Base-by-base conservation (phyloP, 805 yeast genomes). In the Saccharomycopsis malanga region DNA sequence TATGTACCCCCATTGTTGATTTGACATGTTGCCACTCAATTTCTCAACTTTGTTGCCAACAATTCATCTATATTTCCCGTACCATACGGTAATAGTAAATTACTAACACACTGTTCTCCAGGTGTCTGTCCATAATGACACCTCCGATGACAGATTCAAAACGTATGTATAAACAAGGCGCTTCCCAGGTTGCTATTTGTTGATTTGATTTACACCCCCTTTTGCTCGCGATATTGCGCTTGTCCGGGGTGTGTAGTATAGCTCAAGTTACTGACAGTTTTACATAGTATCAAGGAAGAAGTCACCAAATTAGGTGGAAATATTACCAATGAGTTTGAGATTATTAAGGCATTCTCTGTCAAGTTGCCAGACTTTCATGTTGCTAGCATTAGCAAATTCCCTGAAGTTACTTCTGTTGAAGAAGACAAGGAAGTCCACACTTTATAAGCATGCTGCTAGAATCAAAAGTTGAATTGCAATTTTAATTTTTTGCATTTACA, bases 301-400 rank as follows among this genome's bases (percentile, higher is more conserved):
- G 61, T 80, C 50, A 40, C 59, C 25, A 69, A 73, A 30, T 57
- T 77, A 44, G 87, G 87, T 35, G 87, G 86, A 44, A 69, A 68
- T 45, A 71, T 82, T 59, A 72, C 74, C 42, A 77, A 73, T 53
- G 85, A 81, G 54, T 81, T 72, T 61, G 64, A 71, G 44, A 67
- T 82, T 60, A 79, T 82, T 66, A 82, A 81, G 65, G 88, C 87
- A 0, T 80, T 76, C 57, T 67, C 76, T 43, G 71, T 75, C 49
- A 75, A 76, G 56, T 62, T 83, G 52, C 87, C 88, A 37, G 62
- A 68, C 6, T 50, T 70, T 53, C 81, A 76, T 54, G 67, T 74
- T 30, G 60, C 63, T 20, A 54, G 75, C n/a, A 60, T 82, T 55
- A 61, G 67, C 53, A 57, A 61, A 36, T 71, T 76, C 57, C 74